phyloP scores from a whole-genome alignment of 1,284 basidiomycete species.

The Mycena sp. region DNA sequence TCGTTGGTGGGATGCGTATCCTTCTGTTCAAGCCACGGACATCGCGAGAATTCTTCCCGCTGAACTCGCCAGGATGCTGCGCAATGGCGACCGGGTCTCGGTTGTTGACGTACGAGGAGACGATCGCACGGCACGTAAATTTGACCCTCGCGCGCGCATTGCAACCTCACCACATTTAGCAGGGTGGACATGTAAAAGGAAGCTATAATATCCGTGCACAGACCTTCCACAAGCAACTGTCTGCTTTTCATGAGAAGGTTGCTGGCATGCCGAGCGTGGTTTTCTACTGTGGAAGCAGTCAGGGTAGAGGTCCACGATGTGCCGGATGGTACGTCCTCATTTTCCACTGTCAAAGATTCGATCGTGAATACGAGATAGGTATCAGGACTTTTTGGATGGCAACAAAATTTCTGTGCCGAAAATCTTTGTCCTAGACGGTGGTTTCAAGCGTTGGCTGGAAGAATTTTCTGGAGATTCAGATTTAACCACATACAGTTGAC shows the following conservation, averaged over 20 bases:
- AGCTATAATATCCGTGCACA: constrained; percentile 1
- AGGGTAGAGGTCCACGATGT: constrained; percentile 1
- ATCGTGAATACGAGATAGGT: no score
- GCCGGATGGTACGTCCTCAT: constrained; percentile 3
- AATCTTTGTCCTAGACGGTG: no score
- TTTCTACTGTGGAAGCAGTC: constrained; percentile 7
- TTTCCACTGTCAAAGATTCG: no score
- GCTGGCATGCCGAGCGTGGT: background rate
- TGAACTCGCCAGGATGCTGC: background rate
- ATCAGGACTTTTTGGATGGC: no score
- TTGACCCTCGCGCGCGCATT: no score
- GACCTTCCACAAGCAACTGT: background rate
- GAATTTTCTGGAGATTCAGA: no score
- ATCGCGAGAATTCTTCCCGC: background rate
- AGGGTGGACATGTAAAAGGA: constrained; percentile 4
- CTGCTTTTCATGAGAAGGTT: background rate
- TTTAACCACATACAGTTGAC: no score
- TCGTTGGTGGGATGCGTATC: constrained; percentile 61
- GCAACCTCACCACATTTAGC: no score
- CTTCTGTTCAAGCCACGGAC: constrained; percentile 34
- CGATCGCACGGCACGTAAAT: background rate
- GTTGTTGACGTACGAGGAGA: constrained; percentile 8
- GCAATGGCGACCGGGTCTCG: background rate
- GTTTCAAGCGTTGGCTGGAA: no score
- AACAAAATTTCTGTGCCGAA: no score